These are phyloP conservation scores for Tetradesmus obliquus DNA, from an alignment of 139 green algal genomes.

Conservation along the genomic window DNA sequence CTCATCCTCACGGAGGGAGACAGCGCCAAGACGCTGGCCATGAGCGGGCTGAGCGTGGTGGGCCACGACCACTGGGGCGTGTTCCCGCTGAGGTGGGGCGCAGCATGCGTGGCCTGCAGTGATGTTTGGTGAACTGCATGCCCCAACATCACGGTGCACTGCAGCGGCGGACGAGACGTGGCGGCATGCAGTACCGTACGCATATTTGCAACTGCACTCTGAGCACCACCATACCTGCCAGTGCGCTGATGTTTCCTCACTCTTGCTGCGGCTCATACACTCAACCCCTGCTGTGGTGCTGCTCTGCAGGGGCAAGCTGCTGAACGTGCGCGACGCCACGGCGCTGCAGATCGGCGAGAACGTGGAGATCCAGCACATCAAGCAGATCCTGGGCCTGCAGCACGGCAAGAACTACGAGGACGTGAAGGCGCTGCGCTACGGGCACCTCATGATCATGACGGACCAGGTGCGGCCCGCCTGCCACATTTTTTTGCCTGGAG, in stretches of 20 bases:
- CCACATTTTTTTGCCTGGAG: too few species aligned
- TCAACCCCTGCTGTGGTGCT: not conserved
- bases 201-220: too few species aligned
- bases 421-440: conserved; percentile 95
- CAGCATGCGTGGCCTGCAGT: not conserved
- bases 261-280: not conserved
- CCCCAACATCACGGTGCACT: too few species aligned
- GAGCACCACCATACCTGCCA: too few species aligned
- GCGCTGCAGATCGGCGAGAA: conserved; percentile 93
- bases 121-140: not conserved
- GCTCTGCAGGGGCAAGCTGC: conserved; percentile 91
- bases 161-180: too few species aligned
- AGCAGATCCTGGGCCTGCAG: conserved; percentile 99
- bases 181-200: too few species aligned
- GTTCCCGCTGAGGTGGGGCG: conserved; percentile 92
- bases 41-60: conserved; percentile 94
- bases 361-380: conserved; percentile 98
- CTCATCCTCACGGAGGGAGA: conserved; percentile 99
- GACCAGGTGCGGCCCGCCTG: conserved; percentile 77
- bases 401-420: conserved; percentile 96
- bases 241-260: not conserved
- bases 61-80: conserved; percentile 97
- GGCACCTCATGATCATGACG: conserved; percentile 99
- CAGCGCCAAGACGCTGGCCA: conserved; percentile 96
- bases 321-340: conserved; percentile 98